Conservation (phyloP, 176 grass and related monocot species). For the Zoysia pacifica region DNA sequence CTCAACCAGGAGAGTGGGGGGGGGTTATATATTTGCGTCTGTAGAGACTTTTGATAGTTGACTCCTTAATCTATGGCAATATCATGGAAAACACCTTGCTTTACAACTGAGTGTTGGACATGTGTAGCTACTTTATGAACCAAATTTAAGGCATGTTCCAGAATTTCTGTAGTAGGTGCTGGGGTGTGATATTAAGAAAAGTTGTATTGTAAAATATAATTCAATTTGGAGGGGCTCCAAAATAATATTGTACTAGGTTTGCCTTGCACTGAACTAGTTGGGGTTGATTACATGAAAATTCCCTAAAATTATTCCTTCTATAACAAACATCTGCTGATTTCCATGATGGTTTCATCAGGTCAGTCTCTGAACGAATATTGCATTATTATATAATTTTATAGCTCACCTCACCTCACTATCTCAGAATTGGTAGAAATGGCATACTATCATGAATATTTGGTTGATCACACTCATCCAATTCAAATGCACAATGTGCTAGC, state of each 20-base stretch:
- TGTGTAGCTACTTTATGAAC: conserved; percentile 53
- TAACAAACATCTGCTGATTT: conserved; percentile 29
- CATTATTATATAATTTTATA: not conserved
- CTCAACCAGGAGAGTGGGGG: conserved; percentile 23
- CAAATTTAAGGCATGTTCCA: conserved; percentile 55
- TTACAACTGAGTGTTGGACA: conserved; percentile 45
- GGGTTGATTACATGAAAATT: conserved; percentile 25
- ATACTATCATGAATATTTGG: not conserved
- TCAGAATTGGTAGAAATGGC: conserved; percentile 7
- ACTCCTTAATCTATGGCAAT: conserved; percentile 65
- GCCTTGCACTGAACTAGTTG: conserved; percentile 2
- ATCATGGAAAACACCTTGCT: conserved; percentile 54
- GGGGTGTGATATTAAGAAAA: conserved; percentile 33
- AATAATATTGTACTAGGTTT: conserved; percentile 12
- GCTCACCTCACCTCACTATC: not conserved
- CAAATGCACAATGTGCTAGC: conserved; percentile 3
- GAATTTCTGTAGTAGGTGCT: conserved; percentile 48
- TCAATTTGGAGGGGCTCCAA: conserved; percentile 24
- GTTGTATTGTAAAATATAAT: conserved; percentile 20
- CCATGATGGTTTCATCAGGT: conserved; percentile 13
- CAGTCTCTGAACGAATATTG: not conserved
- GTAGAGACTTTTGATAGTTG: conserved; percentile 47
- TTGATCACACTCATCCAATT: conserved; percentile 19
- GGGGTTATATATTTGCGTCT: conserved; percentile 52
- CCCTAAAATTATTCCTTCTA: conserved; percentile 18